Conservation (phyloP, 2,329 filamentous ascomycete species). For the Nothophaeocryptopus gaeumannii region DNA sequence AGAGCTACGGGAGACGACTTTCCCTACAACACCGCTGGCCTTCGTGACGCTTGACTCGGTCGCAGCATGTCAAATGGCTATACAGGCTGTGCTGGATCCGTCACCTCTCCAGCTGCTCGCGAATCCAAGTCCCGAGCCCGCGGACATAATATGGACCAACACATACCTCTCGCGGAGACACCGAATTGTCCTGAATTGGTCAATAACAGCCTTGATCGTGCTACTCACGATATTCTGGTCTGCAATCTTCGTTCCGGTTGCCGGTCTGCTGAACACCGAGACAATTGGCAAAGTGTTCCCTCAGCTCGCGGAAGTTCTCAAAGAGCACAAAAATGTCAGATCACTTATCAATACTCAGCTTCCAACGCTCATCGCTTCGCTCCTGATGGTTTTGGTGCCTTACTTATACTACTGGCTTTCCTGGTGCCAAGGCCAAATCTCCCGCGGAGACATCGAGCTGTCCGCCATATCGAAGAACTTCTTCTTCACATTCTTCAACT, state of each 20-base stretch:
- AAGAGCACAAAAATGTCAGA: conserved; percentile 65
- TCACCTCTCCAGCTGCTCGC: conserved; percentile 82
- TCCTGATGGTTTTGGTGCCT: conserved; percentile 85
- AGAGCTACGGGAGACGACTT: conserved; percentile 69
- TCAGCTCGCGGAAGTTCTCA: conserved; percentile 63
- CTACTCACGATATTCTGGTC: conserved; percentile 87
- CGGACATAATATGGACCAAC: conserved; percentile 93
- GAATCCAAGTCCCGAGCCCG: conserved; percentile 79
- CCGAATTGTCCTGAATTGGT: conserved; percentile 76
- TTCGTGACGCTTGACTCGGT: conserved; percentile 98
- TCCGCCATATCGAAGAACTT: conserved; percentile 98
- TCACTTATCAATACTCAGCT: conserved; percentile 83
- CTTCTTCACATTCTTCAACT: conserved; percentile 97
- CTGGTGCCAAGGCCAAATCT: conserved; percentile 90
- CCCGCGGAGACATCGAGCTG: conserved; percentile 87
- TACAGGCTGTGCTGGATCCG: conserved; percentile 90
- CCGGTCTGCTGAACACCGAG: conserved; percentile 75
- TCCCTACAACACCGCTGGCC: conserved; percentile 74
- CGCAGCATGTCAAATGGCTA: conserved; percentile 87
- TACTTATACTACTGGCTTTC: conserved; percentile 94
- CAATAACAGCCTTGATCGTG: conserved; percentile 77
- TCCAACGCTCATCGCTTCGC: conserved; percentile 78
- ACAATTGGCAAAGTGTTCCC: conserved; percentile 73
- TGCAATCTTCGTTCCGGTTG: conserved; percentile 73
- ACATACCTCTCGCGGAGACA: conserved; percentile 76